These are phyloP conservation scores for Talaromyces sp. DNA, from an alignment of 2,329 filamentous ascomycete genomes.

Conservation along the genomic window DNA sequence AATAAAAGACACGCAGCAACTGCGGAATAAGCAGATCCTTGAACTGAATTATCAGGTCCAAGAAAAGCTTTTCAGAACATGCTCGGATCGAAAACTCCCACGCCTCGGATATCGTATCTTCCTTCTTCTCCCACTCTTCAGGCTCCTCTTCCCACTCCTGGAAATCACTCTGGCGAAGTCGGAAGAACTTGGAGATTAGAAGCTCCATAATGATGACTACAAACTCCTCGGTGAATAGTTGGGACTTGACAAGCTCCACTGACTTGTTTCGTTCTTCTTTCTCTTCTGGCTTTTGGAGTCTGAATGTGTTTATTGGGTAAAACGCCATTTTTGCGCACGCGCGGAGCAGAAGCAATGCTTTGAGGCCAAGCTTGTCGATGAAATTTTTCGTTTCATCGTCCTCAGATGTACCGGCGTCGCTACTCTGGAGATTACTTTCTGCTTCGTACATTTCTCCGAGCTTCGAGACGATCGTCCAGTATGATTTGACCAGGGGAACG, in stretches of 20 bases:
- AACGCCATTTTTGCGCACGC: conserved; percentile 83
- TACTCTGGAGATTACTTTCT: conserved; percentile 14
- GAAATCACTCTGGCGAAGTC: conserved; percentile 79
- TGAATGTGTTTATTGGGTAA: conserved; percentile 74
- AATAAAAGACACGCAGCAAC: conserved; percentile 75
- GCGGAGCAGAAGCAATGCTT: conserved; percentile 75
- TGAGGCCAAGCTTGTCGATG: conserved; percentile 73
- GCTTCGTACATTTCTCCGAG: conserved; percentile 64
- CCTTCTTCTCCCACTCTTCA: conserved; percentile 89
- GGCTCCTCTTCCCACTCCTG: conserved; percentile 91
- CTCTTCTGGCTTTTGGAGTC: conserved; percentile 67
- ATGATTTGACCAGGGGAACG: conserved; percentile 69
- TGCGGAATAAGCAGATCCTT: conserved; percentile 75
- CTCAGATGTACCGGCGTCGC: conserved; percentile 41
- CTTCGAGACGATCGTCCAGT: conserved; percentile 76
- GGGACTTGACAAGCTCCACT: conserved; percentile 61
- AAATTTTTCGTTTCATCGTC: conserved; percentile 51
- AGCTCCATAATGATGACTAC: conserved; percentile 77
- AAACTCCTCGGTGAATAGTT: conserved; percentile 71
- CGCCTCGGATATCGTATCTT: conserved; percentile 76
- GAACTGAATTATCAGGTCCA: conserved; percentile 85
- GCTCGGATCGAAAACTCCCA: conserved; percentile 91
- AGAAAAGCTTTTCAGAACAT: conserved; percentile 88
- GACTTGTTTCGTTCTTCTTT: conserved; percentile 72
- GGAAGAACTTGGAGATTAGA: conserved; percentile 81